phyloP scores from a whole-genome alignment of 2,329 filamentous ascomycete genomes.

The Parascedosporium putredinis region DNA sequence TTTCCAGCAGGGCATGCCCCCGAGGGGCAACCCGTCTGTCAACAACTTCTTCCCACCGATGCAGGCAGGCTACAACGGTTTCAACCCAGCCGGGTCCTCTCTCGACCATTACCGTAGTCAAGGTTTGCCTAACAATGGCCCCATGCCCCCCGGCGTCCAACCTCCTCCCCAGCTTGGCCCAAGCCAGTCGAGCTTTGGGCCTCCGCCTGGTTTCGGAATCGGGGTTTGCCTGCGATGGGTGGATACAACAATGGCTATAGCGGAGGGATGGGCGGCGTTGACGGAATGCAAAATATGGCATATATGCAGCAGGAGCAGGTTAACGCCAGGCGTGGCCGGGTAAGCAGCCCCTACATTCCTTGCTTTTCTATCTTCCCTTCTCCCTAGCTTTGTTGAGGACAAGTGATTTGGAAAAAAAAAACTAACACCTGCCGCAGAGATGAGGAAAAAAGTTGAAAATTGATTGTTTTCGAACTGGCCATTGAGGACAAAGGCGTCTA shows the following conservation, averaged over 20 bases:
- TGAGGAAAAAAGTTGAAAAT: no score
- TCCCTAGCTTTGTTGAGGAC: background rate
- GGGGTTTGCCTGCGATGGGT: constrained; percentile 22
- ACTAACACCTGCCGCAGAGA: no score
- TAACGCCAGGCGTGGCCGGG: constrained; percentile 47
- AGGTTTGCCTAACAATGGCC: background rate
- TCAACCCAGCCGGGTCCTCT: constrained; percentile 34
- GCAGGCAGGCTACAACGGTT: constrained; percentile 46
- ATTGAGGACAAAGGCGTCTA: no score
- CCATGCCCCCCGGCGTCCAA: constrained; percentile 37
- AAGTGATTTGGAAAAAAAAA: no score
- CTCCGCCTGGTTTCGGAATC: constrained; percentile 40
- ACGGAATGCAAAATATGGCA: constrained; percentile 36
- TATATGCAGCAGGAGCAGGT: constrained; percentile 47
- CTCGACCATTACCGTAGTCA: constrained; percentile 48
- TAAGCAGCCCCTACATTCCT: constrained; percentile 24
- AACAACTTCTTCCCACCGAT: constrained; percentile 47
- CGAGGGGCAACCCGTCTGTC: constrained; percentile 41
- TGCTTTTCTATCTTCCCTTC: background rate
- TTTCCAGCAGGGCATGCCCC: constrained; percentile 49
- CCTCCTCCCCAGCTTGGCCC: constrained; percentile 29
- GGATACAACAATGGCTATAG: constrained; percentile 36
- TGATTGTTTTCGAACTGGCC: no score
- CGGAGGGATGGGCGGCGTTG: constrained; percentile 22
- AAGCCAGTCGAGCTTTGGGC: constrained; percentile 18